Evolutionary conservation across 164 flowering plant genomes (phyloP).

Genomic region (Stephania japonica): DNA sequence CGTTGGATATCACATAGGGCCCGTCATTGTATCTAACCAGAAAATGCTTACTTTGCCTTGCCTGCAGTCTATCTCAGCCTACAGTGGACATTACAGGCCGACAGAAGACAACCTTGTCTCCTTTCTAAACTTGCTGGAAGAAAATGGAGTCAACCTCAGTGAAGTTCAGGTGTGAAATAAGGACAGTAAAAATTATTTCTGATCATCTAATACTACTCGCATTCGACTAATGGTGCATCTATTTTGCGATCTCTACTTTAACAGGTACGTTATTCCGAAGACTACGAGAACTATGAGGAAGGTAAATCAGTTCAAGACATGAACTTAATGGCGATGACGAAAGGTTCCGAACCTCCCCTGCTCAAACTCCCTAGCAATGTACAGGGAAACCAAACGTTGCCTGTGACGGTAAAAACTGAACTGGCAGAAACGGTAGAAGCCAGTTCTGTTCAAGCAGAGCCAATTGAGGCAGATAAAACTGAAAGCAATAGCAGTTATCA

Average conservation of each 20-base stretch:
- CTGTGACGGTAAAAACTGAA: slow-evolving; percentile 20
- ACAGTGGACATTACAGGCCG: slow-evolving; percentile 92
- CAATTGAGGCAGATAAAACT: slow-evolving; percentile 17
- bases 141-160: slow-evolving; percentile 58
- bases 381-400: slow-evolving; percentile 5
- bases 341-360: slow-evolving; percentile 15
- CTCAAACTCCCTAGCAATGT: slow-evolving; percentile 16
- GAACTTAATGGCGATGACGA: slow-evolving; percentile 5
- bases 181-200: background rate
- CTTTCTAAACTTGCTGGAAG: slow-evolving; percentile 51
- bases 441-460: slow-evolving; percentile 4
- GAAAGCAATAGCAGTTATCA: slow-evolving; percentile 29
- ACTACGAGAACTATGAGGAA: slow-evolving; percentile 46
- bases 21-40: background rate
- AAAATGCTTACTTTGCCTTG: background rate
- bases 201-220: background rate
- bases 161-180: slow-evolving; percentile 48
- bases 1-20: background rate
- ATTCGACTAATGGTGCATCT: background rate
- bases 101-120: slow-evolving; percentile 56
- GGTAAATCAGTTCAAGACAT: slow-evolving; percentile 15
- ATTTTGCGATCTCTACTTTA: slow-evolving; percentile 3
- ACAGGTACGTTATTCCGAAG: slow-evolving; percentile 56
- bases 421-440: slow-evolving; percentile 9
- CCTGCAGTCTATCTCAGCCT: slow-evolving; percentile 73